Conservation (phyloP, 108 stramenopile species). For the Licmophora abbreviata region DNA sequence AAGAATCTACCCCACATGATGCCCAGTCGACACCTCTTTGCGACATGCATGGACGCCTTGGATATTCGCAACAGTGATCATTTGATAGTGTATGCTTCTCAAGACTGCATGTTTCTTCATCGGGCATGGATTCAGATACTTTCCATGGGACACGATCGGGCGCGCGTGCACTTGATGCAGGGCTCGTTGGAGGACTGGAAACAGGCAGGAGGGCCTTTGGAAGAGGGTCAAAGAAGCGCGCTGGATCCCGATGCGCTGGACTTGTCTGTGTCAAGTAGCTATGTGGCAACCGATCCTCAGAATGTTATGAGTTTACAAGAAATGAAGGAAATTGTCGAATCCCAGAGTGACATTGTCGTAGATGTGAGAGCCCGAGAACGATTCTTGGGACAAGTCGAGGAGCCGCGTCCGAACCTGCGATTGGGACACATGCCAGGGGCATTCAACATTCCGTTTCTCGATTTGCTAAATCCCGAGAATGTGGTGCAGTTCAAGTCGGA, state of each 20-base stretch:
- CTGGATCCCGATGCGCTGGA: slow-evolving; percentile 18
- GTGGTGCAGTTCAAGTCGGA: slow-evolving; percentile 33
- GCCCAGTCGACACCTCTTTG: slow-evolving; percentile 46
- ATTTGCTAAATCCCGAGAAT: slow-evolving; percentile 40
- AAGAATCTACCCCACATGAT: slow-evolving; percentile 67
- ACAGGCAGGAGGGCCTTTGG: slow-evolving; percentile 44
- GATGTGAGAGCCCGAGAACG: slow-evolving; percentile 61
- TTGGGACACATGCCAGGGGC: slow-evolving; percentile 73
- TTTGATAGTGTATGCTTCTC: slow-evolving; percentile 57
- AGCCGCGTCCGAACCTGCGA: slow-evolving; percentile 46
- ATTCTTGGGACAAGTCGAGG: slow-evolving; percentile 35
- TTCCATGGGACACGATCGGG: slow-evolving; percentile 60
- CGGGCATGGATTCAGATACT: slow-evolving; percentile 58
- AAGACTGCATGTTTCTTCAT: slow-evolving; percentile 35
- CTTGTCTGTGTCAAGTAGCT: slow-evolving; percentile 16
- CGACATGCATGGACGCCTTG: slow-evolving; percentile 68
- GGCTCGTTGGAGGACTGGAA: slow-evolving; percentile 69
- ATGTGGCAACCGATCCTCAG: slow-evolving; percentile 23
- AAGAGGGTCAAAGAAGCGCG: slow-evolving; percentile 15
- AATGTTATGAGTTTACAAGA: slow-evolving; percentile 30
- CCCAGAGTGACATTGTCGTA: slow-evolving; percentile 31
- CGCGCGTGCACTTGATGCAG: slow-evolving; percentile 45
- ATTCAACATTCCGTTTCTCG: slow-evolving; percentile 50
- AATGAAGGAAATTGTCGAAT: slow-evolving; percentile 21
- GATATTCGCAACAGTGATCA: slow-evolving; percentile 36